These are phyloP conservation scores for Fragaria nilgerrensis DNA, from an alignment of 306 rosid genomes.

Conservation along the genomic window DNA sequence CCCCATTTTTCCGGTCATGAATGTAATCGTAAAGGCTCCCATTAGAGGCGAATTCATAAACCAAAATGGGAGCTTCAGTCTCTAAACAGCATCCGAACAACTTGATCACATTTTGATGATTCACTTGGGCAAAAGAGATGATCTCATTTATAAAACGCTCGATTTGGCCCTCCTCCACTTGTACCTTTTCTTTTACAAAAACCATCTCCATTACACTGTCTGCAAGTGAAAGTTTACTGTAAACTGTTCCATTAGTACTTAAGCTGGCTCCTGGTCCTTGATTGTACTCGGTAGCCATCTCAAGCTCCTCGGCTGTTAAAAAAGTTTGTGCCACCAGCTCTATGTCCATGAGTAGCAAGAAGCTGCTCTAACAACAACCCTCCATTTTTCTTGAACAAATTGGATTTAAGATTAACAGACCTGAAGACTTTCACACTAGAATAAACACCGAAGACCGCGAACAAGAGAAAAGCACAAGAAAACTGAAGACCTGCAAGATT, in stretches of 20 bases:
- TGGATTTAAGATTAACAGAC: background rate
- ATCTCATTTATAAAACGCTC: background rate
- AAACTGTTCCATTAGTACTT: background rate
- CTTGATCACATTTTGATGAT: conserved; percentile 10
- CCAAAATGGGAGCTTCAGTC: background rate
- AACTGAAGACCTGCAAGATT: background rate
- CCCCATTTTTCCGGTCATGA: background rate
- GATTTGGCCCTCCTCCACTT: background rate
- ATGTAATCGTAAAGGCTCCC: background rate
- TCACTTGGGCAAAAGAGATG: background rate
- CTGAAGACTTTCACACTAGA: background rate
- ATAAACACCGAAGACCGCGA: background rate
- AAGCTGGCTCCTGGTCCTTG: background rate
- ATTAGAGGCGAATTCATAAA: background rate
- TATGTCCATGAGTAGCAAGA: background rate
- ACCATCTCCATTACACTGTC: background rate
- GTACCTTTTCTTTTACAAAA: background rate
- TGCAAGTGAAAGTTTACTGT: background rate
- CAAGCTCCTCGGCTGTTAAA: background rate
- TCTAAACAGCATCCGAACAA: conserved; percentile 13
- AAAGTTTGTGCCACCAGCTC: background rate
- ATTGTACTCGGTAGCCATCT: background rate
- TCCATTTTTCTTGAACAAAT: conserved; percentile 1
- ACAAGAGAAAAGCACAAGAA: too few relatives aligned
- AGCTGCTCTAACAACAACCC: background rate